These are phyloP conservation scores for Lactarius hengduanensis DNA, from an alignment of 768 basidiomycete species.

Conservation along the genomic window DNA sequence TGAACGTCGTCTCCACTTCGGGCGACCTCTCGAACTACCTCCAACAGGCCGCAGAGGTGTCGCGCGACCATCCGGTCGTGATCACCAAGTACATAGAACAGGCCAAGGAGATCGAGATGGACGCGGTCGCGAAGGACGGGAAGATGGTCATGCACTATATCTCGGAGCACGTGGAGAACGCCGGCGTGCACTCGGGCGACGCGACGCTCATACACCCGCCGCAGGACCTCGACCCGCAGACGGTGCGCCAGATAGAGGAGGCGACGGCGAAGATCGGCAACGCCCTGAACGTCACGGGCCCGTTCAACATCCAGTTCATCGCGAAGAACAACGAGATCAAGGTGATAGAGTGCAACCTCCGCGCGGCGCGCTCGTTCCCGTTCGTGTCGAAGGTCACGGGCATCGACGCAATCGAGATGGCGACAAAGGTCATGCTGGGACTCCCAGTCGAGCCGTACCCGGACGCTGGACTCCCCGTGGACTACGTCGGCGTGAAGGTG, in stretches of 20 bases:
- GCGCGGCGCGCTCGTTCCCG: slow-evolving; percentile 96
- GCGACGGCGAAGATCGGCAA: slow-evolving; percentile 98
- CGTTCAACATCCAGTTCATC: slow-evolving; percentile 99
- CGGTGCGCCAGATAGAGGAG: slow-evolving; percentile 93
- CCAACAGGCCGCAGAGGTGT: slow-evolving; percentile 93
- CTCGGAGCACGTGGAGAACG: slow-evolving; percentile 99
- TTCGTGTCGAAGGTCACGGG: slow-evolving; percentile 99
- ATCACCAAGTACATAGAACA: slow-evolving; percentile 99
- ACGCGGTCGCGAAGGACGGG: slow-evolving; percentile 94
- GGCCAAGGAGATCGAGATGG: slow-evolving; percentile 99
- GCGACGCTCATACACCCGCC: slow-evolving; percentile 98
- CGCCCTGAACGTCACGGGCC: slow-evolving; percentile 96
- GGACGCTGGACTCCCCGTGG: slow-evolving; percentile 76
- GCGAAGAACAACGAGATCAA: slow-evolving; percentile 99
- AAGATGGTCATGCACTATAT: slow-evolving; percentile 99
- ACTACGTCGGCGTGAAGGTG: slow-evolving; percentile 98
- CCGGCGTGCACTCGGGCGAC: slow-evolving; percentile 98
- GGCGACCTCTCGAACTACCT: slow-evolving; percentile 92
- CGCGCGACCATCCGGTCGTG: slow-evolving; percentile 94
- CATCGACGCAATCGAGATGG: slow-evolving; percentile 97
- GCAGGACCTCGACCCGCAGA: slow-evolving; percentile 96
- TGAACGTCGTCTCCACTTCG: slow-evolving; percentile 96
- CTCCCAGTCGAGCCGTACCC: slow-evolving; percentile 90
- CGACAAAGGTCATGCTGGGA: slow-evolving; percentile 97
- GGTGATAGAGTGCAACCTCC: slow-evolving; percentile 98